phyloP scores from a whole-genome alignment of 2,329 filamentous ascomycete genomes.

The Elsinoe australis region DNA sequence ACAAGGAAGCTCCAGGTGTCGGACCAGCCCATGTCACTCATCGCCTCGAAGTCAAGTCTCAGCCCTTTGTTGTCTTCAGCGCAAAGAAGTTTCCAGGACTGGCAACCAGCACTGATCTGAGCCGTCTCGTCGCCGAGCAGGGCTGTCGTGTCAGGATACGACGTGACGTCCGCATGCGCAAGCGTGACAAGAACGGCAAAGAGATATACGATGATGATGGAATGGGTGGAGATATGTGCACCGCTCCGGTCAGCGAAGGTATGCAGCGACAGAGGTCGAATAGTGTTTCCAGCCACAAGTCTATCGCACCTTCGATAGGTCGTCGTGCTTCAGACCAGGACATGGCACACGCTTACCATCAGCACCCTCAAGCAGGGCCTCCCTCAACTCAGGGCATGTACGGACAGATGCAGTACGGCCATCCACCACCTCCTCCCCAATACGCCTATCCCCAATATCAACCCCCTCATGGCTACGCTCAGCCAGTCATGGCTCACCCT shows the following conservation, averaged over 20 bases:
- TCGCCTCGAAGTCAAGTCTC: slow-evolving; percentile 82
- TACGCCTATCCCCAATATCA: slow-evolving; percentile 16
- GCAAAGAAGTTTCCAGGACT: slow-evolving; percentile 98
- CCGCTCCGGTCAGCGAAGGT: slow-evolving; percentile 24
- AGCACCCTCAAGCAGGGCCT: slow-evolving; percentile 16
- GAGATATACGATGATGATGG: slow-evolving; percentile 60
- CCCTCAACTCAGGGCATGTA: slow-evolving; percentile 20
- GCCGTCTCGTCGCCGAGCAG: slow-evolving; percentile 88
- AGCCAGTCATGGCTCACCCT: slow-evolving; percentile 11
- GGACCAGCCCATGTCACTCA: slow-evolving; percentile 63
- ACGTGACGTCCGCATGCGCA: slow-evolving; percentile 86
- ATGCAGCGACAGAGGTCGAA: slow-evolving; percentile 32
- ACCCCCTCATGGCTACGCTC: neutral
- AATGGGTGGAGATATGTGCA: slow-evolving; percentile 30
- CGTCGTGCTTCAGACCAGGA: slow-evolving; percentile 41
- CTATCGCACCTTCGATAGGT: slow-evolving; percentile 24
- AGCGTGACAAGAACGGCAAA: slow-evolving; percentile 63
- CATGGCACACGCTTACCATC: slow-evolving; percentile 35
- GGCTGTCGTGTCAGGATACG: slow-evolving; percentile 93
- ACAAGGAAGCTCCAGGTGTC: slow-evolving; percentile 34
- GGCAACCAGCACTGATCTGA: slow-evolving; percentile 79
- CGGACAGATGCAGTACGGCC: slow-evolving; percentile 32
- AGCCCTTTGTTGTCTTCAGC: slow-evolving; percentile 81
- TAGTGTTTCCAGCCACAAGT: slow-evolving; percentile 33
- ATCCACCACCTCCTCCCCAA: slow-evolving; percentile 24